Conservation (phyloP, 1,284 basidiomycete species). For the Sanguinoderma infundibulare region DNA sequence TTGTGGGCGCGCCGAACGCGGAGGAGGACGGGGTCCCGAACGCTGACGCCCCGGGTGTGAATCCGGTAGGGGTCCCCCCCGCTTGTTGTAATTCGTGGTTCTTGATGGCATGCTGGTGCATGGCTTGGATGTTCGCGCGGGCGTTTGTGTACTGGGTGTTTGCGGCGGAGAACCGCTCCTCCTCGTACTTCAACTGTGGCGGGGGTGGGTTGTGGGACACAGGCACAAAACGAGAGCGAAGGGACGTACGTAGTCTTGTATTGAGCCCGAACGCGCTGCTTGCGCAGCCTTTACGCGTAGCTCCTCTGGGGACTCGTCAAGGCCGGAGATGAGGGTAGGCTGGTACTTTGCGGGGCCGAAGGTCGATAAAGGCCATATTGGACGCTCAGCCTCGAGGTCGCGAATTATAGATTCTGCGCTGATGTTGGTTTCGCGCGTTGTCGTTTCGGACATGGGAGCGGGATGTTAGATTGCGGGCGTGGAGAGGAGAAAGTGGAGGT, state of each 20-base stretch:
- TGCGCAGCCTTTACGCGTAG: constrained; percentile 70
- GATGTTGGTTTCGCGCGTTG: constrained; percentile 13
- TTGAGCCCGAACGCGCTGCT: constrained; percentile 60
- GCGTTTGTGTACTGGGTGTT: constrained; percentile 50
- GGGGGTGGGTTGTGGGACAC: background rate
- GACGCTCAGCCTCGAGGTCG: constrained; percentile 76
- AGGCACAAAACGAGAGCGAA: background rate
- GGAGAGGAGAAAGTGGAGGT: constrained; percentile 18
- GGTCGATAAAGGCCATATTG: constrained; percentile 82
- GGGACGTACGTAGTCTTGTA: constrained; percentile 71
- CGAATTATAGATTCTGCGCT: constrained; percentile 64
- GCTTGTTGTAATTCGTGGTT: constrained; percentile 28
- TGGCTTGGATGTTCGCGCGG: constrained; percentile 49
- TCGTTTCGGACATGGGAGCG: constrained; percentile 10
- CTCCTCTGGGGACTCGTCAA: constrained; percentile 86
- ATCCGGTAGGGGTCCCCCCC: constrained; percentile 24
- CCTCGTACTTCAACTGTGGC: constrained; percentile 59
- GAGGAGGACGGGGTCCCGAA: constrained; percentile 22
- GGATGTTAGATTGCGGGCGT: constrained; percentile 11
- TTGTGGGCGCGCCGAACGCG: constrained; percentile 33
- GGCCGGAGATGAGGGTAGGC: constrained; percentile 65
- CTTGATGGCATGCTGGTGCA: constrained; percentile 55
- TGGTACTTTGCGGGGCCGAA: constrained; percentile 84
- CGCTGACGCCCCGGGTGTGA: constrained; percentile 18
- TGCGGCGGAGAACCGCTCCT: constrained; percentile 45